A percentile compares a stretch with the other conserved stretches of the same genome.
Evolutionary conservation across 768 basidiomycete genomes (phyloP).

Genomic region (Trametes cingulata): DNA sequence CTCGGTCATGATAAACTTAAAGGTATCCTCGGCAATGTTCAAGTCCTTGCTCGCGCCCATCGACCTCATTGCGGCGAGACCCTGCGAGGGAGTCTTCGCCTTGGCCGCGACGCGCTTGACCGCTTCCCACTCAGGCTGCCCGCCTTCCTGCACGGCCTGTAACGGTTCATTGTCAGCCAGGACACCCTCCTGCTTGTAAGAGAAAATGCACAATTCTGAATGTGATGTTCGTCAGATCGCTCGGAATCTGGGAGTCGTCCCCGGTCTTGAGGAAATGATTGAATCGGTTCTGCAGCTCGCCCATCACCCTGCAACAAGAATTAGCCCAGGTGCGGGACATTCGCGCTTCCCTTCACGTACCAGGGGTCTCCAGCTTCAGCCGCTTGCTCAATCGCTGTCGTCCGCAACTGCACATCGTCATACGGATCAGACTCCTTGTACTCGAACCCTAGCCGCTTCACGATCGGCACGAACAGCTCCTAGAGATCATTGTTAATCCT

Average conservation of each 20-base stretch:
- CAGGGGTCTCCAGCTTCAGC: constrained; percentile 45
- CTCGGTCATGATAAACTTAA: constrained; percentile 39
- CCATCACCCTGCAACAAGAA: constrained; percentile 60
- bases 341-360: constrained; percentile 27
- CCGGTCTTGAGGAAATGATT: constrained; percentile 64
- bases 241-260: constrained; percentile 77
- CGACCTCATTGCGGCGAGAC: constrained; percentile 63
- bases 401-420: constrained; percentile 72
- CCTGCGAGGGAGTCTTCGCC: constrained; percentile 71
- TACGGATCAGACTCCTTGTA: constrained; percentile 63
- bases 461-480: constrained; percentile 73
- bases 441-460: constrained; percentile 77
- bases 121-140: constrained; percentile 72
- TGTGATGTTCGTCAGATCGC: constrained; percentile 66
- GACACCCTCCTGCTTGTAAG: background rate
- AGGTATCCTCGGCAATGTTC: constrained; percentile 43
- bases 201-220: constrained; percentile 39
- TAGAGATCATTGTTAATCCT: constrained; percentile 28
- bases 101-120: constrained; percentile 68
- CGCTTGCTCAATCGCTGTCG: constrained; percentile 64
- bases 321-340: constrained; percentile 1
- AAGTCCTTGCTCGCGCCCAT: constrained; percentile 41
- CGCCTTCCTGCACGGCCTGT: constrained; percentile 75
- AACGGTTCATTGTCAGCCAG: background rate
- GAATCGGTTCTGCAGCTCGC: constrained; percentile 74